Percentiles rank a stretch among this genome's conserved stretches.
phyloP scores from a whole-genome alignment of 1,284 basidiomycete genomes.

The Cystobasidiaceae sp. region DNA sequence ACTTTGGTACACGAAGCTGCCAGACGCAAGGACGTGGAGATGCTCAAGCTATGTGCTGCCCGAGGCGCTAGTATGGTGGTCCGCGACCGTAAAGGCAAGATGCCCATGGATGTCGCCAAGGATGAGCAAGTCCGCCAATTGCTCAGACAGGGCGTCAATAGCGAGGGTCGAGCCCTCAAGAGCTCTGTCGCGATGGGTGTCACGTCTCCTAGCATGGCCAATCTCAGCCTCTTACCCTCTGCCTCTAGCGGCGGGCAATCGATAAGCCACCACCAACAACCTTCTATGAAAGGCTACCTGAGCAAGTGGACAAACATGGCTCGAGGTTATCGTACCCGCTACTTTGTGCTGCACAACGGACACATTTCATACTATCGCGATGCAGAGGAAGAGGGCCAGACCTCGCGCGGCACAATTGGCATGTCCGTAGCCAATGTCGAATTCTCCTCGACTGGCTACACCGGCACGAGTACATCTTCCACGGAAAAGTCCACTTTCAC shows the following conservation, averaged over 20 bases:
- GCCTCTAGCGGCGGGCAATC: neutral
- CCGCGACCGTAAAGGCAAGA: slow-evolving; percentile 70
- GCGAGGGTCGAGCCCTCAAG: slow-evolving; percentile 39
- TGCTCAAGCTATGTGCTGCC: slow-evolving; percentile 76
- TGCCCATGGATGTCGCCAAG: slow-evolving; percentile 63
- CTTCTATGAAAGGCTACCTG: slow-evolving; percentile 46
- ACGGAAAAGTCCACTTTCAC: slow-evolving; percentile 72
- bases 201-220: slow-evolving; percentile 4
- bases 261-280: neutral
- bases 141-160: slow-evolving; percentile 64
- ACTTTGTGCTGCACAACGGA: slow-evolving; percentile 86
- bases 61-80: slow-evolving; percentile 88
- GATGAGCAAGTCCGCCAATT: slow-evolving; percentile 77
- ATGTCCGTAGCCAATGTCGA: slow-evolving; percentile 68
- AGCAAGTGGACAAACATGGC: slow-evolving; percentile 89
- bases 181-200: slow-evolving; percentile 16
- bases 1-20: slow-evolving; percentile 55
- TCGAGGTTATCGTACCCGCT: slow-evolving; percentile 81
- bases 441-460: slow-evolving; percentile 44
- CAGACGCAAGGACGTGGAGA: slow-evolving; percentile 67
- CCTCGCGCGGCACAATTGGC: slow-evolving; percentile 80
- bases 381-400: slow-evolving; percentile 83
- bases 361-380: slow-evolving; percentile 62
- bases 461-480: slow-evolving; percentile 37
- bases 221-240: slow-evolving; percentile 1